Evolutionary conservation across 2,329 filamentous ascomycete species (phyloP).

Genomic region (Claviceps arundinis): DNA sequence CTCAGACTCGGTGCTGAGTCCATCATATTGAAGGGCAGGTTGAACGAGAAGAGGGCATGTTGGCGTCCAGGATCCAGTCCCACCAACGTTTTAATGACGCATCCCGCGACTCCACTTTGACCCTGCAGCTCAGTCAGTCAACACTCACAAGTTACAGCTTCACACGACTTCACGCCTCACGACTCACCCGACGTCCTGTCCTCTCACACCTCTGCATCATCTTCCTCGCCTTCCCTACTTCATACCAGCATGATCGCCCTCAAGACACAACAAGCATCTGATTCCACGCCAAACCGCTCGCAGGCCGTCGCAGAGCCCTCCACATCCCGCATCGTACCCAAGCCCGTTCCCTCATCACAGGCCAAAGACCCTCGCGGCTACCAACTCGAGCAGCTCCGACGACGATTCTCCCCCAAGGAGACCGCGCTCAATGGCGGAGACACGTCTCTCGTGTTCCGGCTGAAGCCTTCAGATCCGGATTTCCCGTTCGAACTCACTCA

Average conservation of each 20-base stretch:
- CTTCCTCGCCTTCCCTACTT: neutral
- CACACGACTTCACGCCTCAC: too few species aligned
- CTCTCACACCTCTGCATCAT: neutral
- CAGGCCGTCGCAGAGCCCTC: slow-evolving; percentile 35
- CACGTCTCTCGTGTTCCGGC: slow-evolving; percentile 47
- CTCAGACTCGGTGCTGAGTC: too few species aligned
- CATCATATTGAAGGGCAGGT: too few species aligned
- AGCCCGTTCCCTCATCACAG: slow-evolving; percentile 53
- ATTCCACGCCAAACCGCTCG: slow-evolving; percentile 19
- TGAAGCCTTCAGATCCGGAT: slow-evolving; percentile 67
- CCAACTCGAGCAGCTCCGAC: slow-evolving; percentile 59
- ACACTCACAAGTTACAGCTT: too few species aligned
- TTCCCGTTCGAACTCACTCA: slow-evolving; percentile 65
- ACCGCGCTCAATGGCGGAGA: slow-evolving; percentile 30
- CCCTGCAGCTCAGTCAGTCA: too few species aligned
- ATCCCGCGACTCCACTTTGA: too few species aligned
- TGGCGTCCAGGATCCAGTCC: too few species aligned
- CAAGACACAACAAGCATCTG: slow-evolving; percentile 13
- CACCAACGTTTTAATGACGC: too few species aligned
- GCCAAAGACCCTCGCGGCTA: slow-evolving; percentile 56
- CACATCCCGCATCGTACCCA: slow-evolving; percentile 41
- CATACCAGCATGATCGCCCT: slow-evolving; percentile 25
- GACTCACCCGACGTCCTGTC: too few species aligned
- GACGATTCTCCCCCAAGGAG: slow-evolving; percentile 45
- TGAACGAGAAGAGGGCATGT: too few species aligned